Conservation (phyloP, 2,329 filamentous ascomycete genomes). For the Penicillium sp. region DNA sequence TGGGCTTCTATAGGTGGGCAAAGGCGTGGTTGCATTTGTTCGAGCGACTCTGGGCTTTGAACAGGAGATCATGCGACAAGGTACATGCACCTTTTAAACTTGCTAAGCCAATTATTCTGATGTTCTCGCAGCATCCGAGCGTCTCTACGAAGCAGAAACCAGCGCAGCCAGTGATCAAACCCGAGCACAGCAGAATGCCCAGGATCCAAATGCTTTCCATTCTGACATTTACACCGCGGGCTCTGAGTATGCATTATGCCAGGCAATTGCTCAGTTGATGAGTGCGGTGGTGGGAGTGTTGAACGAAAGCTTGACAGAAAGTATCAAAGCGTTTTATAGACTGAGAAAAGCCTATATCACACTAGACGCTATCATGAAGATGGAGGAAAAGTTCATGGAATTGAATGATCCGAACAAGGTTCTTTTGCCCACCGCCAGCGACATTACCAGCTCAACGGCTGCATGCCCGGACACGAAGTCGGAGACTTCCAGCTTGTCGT, state of each 20-base stretch:
- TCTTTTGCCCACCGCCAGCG: constrained; percentile 14
- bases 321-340: constrained; percentile 89
- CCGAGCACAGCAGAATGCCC: constrained; percentile 67
- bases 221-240: constrained; percentile 76
- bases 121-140: constrained; percentile 60
- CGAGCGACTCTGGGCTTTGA: constrained; percentile 86
- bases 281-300: constrained; percentile 83
- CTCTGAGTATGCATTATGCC: constrained; percentile 81
- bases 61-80: constrained; percentile 83
- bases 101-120: constrained; percentile 15
- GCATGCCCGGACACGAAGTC: constrained; percentile 8
- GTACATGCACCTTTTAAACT: constrained; percentile 35
- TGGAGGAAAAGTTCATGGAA: constrained; percentile 65
- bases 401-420: constrained; percentile 26
- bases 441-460: constrained; percentile 14
- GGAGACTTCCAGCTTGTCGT: constrained; percentile 14
- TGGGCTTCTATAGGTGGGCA: constrained; percentile 61
- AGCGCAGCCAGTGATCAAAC: constrained; percentile 75
- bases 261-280: constrained; percentile 87
- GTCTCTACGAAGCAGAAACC: constrained; percentile 74
- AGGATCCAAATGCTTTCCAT: constrained; percentile 53
- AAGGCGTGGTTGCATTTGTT: constrained; percentile 81
- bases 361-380: constrained; percentile 74
- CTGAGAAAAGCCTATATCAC: constrained; percentile 84
- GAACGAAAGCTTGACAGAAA: constrained; percentile 90